Evolutionary conservation across 2,329 filamentous ascomycete genomes (phyloP).

Genomic region (Scedosporium aurantiacum): DNA sequence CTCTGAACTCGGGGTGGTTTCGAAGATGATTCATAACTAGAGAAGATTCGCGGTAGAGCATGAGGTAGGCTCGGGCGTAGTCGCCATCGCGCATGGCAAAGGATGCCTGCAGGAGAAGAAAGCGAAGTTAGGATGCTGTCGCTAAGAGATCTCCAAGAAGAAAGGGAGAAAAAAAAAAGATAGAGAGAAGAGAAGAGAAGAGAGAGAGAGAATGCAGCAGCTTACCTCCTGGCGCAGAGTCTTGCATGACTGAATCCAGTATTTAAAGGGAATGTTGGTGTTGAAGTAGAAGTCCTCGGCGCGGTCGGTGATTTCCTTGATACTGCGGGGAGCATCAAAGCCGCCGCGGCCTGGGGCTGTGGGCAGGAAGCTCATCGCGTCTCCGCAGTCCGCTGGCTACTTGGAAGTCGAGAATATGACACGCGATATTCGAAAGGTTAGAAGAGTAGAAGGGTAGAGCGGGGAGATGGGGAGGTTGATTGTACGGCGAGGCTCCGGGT

Average conservation of each 20-base stretch:
- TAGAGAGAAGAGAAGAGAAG: background rate
- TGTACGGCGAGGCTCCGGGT: background rate
- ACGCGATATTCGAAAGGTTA: background rate
- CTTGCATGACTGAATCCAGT: conserved; percentile 73
- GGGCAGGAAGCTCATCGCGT: background rate
- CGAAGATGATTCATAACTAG: conserved; percentile 69
- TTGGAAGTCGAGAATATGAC: background rate
- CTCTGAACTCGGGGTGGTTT: conserved; percentile 64
- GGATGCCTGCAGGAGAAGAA: conserved; percentile 48
- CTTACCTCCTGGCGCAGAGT: conserved; percentile 70
- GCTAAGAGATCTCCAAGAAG: too few species aligned
- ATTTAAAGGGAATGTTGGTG: conserved; percentile 60
- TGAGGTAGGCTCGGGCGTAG: conserved; percentile 76
- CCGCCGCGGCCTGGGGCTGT: background rate
- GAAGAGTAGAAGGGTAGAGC: background rate
- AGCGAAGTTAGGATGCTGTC: background rate
- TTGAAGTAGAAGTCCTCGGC: conserved; percentile 78
- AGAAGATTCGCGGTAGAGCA: conserved; percentile 79
- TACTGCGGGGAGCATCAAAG: conserved; percentile 31
- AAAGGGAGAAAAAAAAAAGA: background rate
- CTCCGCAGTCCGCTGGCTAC: background rate
- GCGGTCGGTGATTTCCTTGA: conserved; percentile 65
- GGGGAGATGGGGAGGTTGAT: background rate
- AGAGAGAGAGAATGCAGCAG: conserved; percentile 9
- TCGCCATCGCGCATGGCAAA: conserved; percentile 82